Base-by-base conservation (phyloP, 1,284 basidiomycete species). In the Pseudozyma thailandica region DNA sequence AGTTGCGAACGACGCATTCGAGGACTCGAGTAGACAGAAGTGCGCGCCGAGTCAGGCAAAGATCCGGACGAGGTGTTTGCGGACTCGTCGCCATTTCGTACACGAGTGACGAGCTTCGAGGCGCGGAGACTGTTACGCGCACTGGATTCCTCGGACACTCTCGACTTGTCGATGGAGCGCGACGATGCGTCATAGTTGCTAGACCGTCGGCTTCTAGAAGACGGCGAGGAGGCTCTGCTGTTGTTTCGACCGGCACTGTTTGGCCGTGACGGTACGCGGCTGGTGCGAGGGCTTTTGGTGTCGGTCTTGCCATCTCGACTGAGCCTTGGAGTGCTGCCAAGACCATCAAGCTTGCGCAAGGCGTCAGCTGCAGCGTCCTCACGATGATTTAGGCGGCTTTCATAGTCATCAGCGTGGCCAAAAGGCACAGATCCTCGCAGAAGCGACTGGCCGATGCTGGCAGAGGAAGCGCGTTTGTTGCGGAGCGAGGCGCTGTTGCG, bases 301-400 rank as follows among this genome's bases (percentile, higher is more conserved):
- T 72, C 72, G 25, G 43, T 15, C 18, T 60, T 61, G 28, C 58
- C 56, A 23, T 77, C 74, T 12, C 72, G 57, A 31, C 72, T 77
- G 20, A 51, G 50, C 39, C 75, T 51, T 0, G 79, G 50, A 39
- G 72, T 92, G 6, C 88, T 89, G 4, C 89, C 88, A 13, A 98
- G 84, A 1, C 95, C 95, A 78, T 98, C 96, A 23, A 98, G 85
- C 84, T 96, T 96, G 53, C 94, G 89, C 47, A 98, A 86, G 4
- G 93, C 93, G 79, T 96, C 93, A 4, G 89, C 91, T 2, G 95
- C 94, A 16, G 90, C 90, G 65, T 93, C 90, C 77, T 95, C 72
- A 8, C 92, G 65, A 64, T 75, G 49, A 48, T 72, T 50, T 49
- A 73, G 63, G 23, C 65, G 55, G 35, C 60, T 61, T 31, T 65